Base-by-base conservation (phyloP, 1,284 basidiomycete genomes). In the Ganoderma boninense region DNA sequence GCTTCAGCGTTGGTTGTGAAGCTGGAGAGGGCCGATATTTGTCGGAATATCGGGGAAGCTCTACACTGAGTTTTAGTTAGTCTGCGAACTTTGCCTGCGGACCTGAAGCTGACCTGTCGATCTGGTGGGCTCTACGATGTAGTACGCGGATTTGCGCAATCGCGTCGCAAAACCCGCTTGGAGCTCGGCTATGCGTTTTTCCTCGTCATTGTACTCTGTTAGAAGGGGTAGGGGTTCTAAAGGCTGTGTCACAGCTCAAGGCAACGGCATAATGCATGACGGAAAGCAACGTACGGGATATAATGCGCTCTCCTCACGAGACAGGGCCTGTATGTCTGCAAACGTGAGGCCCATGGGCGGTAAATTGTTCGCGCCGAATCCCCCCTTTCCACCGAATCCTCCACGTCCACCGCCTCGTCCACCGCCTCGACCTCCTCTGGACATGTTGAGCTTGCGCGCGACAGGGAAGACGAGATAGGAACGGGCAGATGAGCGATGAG, bases 321-420 rank as follows among this genome's bases (percentile, higher is more conserved):
- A 92, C 77, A 95, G 81, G 62, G 87, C 84, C 79, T 93, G 92
- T 64, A 95, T 86, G 78, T 95, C 93, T 60, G 91, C 88, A 77
- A 93, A 93, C 5, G 90, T 90, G 54, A 95, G 86, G 35, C 93
- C 93, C 90, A 94, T 92, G 1, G 93, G 92, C 4, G 90, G 90
- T 56, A 87, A 82, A 63, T 80, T 83, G 60, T 83, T 82, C 43
- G 77, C 73, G 42, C 81, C 80, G 69, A 83, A 82, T 6, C 79
- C 78, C 10, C 80, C 78, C 66, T 80, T 77, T 18, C 89, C 88
- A 40, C 86, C 87, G 74, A 88, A 87, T 3, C 90, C 87, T 43
- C 90, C 84, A 63, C 90, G 86, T 20, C 89, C 86, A 0, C 82
- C 82, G 44, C 90, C 83, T 64, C 81, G 72, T n/a, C 82, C 81